phyloP scores from a whole-genome alignment of 1,139 yeast genomes.

The Yamadazyma songkhlaensis region DNA sequence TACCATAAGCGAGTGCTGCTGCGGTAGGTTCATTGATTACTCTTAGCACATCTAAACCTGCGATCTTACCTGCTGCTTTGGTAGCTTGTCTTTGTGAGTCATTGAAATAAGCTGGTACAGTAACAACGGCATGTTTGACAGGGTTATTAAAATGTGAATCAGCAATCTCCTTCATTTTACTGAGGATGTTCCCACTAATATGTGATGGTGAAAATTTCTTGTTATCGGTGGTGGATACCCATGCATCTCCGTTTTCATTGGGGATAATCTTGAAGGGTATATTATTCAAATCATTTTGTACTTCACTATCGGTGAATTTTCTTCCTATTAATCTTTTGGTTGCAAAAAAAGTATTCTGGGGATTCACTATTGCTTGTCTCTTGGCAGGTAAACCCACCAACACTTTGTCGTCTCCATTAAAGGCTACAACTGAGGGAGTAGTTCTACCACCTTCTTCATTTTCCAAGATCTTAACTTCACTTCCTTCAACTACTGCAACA shows the following conservation, averaged over 20 bases:
- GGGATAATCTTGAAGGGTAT: slow-evolving; percentile 56
- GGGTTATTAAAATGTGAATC: slow-evolving; percentile 39
- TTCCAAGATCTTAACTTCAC: slow-evolving; percentile 56
- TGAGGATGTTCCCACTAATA: slow-evolving; percentile 50
- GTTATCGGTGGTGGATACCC: slow-evolving; percentile 44
- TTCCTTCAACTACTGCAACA: slow-evolving; percentile 61
- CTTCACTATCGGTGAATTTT: slow-evolving; percentile 59
- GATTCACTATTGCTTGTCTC: slow-evolving; percentile 63
- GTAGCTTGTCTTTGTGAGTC: slow-evolving; percentile 81
- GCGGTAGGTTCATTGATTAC: slow-evolving; percentile 82
- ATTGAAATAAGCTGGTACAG: slow-evolving; percentile 80
- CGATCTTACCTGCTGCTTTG: slow-evolving; percentile 63
- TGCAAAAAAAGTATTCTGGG: slow-evolving; percentile 69
- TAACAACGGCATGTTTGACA: slow-evolving; percentile 64
- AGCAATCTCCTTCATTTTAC: slow-evolving; percentile 57
- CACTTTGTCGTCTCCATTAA: slow-evolving; percentile 24
- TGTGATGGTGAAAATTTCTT: slow-evolving; percentile 51
- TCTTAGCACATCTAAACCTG: slow-evolving; percentile 64
- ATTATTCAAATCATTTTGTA: slow-evolving; percentile 54
- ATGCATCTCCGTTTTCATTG: slow-evolving; percentile 61
- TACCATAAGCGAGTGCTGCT: slow-evolving; percentile 78
- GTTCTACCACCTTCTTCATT: slow-evolving; percentile 68
- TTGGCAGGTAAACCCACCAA: slow-evolving; percentile 65
- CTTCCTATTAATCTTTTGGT: slow-evolving; percentile 75
- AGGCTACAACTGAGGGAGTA: slow-evolving; percentile 73